Base-by-base conservation (phyloP, 208 protist species). In the Crithidia thermophila region DNA sequence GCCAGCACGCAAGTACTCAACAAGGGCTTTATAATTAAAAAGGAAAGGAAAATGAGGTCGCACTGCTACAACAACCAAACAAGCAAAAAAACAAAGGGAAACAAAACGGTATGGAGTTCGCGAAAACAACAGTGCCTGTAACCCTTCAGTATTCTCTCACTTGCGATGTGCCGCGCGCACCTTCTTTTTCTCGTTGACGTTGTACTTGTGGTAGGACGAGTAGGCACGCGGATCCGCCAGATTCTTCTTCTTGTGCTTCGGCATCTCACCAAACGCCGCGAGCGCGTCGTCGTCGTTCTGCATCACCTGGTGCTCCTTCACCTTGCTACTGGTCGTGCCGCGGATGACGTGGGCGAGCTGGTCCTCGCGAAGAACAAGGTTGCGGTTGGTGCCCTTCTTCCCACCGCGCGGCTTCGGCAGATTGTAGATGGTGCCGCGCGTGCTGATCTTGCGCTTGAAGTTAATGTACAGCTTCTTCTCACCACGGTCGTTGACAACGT, bases 401-500 rank as follows among this genome's bases (percentile, higher is more conserved):
- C 93, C 93, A 25, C 93, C 91, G 34, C 93, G 84, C 23, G 93
- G 93, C 52, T 84, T 90, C 2, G 91, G 93, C 20, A 97, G 75
- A 42, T 90, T 92, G 83, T 94, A 96, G 13, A 94, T 77, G 16
- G 88, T 95, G 14, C 91, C 91, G 6, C 90, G 87, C n/a, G 77
- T 96, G 71, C 80, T 93, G 60, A 97, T 88, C 8, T 59, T 58
- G 43, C 87, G 83, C 37, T 78, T 84, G 61, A 94, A 94, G 80
- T 97, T 97, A 59, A 97, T 95, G 61, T 85, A 96, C 20, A 97
- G 77, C 64, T 93, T 77, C 66, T 89, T 79, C 74, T 96, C 84
- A 9, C 93, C 93, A 16, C 87, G 74, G 53, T 47, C 59, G 60
- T 94, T 93, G 16, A 97, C 77, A 18, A 91, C 86, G 75, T 97